Evolutionary conservation across 768 basidiomycete genomes (phyloP).

Genomic region (Hirschioporus abietinus): DNA sequence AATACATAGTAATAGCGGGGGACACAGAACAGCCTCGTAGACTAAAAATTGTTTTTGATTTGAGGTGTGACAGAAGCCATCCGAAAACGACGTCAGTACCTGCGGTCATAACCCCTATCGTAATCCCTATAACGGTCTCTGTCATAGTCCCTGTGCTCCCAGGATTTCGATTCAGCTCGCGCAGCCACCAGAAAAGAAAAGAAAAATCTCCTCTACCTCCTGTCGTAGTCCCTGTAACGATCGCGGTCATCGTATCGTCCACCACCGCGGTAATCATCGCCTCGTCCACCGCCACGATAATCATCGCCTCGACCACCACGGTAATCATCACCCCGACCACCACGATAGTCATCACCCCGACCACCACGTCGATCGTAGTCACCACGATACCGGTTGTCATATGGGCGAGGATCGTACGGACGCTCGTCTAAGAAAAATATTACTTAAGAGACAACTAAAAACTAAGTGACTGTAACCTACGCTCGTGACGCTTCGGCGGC

Average conservation of each 20-base stretch:
- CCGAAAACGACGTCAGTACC: background rate
- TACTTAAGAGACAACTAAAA: constrained; percentile 10
- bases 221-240: constrained; percentile 28
- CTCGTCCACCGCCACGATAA: constrained; percentile 1
- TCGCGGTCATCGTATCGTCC: constrained; percentile 41
- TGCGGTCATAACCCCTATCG: constrained; percentile 2
- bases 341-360: constrained; percentile 24
- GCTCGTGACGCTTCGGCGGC: constrained; percentile 74
- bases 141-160: constrained; percentile 6
- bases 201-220: constrained; percentile 25
- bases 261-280: too few species aligned
- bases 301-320: constrained; percentile 33
- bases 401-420: constrained; percentile 88
- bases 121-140: constrained; percentile 1
- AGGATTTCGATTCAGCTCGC: constrained; percentile 2
- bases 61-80: background rate
- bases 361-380: constrained; percentile 50
- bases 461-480: constrained; percentile 31
- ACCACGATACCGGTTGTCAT: constrained; percentile 80
- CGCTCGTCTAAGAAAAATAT: constrained; percentile 55
- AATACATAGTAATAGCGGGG: background rate
- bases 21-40: background rate
- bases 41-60: background rate
- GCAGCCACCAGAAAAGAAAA: constrained; percentile 2
- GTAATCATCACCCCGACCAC: constrained; percentile 23